These are phyloP conservation scores for Termitomyces sp. DNA, from an alignment of 1,284 basidiomycete species.

Conservation along the genomic window DNA sequence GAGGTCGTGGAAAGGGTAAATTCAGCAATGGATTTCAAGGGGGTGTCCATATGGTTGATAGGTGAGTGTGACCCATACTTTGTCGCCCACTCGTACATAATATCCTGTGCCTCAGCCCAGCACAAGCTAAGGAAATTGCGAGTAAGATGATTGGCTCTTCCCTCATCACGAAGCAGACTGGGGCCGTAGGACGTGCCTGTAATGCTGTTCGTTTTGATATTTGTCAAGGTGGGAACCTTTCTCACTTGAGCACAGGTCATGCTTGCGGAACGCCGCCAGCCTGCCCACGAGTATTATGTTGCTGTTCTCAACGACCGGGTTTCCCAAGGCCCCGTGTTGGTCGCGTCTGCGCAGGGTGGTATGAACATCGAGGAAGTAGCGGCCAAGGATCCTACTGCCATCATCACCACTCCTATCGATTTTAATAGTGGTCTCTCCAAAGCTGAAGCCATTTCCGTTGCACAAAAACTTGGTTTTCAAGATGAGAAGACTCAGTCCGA, in stretches of 20 bases:
- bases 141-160: conserved; percentile 93
- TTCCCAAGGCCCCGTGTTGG: conserved; percentile 86
- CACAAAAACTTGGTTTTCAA: conserved; percentile 90
- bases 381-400: conserved; percentile 92
- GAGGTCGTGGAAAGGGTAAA: conserved; percentile 97
- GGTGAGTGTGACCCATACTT: conserved; percentile 47
- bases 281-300: conserved; percentile 97
- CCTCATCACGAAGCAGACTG: conserved; percentile 99
- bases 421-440: conserved; percentile 82
- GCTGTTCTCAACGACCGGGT: conserved; percentile 96
- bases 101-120: conserved; percentile 51
- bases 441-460: conserved; percentile 71
- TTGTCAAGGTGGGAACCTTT: not conserved
- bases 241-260: conserved; percentile 64
- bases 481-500: conserved; percentile 65
- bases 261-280: conserved; percentile 93
- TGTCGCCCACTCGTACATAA: conserved; percentile 1
- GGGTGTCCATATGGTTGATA: conserved; percentile 93
- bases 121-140: conserved; percentile 86
- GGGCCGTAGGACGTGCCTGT: conserved; percentile 87
- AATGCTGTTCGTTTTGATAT: conserved; percentile 68
- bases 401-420: conserved; percentile 94
- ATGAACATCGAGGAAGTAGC: conserved; percentile 99
- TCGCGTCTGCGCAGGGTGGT: conserved; percentile 90
- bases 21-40: conserved; percentile 97